Percentiles rank a stretch among this genome's conserved stretches.
Evolutionary conservation across 1,284 basidiomycete genomes (phyloP).

Genomic region (Schizopora paradoxa): DNA sequence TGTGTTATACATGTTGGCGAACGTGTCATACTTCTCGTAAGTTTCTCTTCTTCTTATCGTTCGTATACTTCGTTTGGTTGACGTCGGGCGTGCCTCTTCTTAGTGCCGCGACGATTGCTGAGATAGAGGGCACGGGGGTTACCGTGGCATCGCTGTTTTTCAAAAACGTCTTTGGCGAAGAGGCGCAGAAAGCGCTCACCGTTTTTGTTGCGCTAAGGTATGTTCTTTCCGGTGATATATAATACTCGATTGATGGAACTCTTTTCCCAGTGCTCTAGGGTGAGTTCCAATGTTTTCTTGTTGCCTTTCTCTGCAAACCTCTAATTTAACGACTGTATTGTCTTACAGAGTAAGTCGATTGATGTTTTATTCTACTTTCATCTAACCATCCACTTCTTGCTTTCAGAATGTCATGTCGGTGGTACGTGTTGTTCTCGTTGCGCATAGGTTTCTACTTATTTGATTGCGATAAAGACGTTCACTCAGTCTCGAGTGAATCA

Average conservation of each 20-base stretch:
- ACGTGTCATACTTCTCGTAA: constrained; percentile 47
- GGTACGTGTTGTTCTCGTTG: constrained; percentile 18
- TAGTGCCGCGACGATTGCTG: constrained; percentile 36
- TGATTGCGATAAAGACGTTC: constrained; percentile 32
- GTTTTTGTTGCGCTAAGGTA: constrained; percentile 50
- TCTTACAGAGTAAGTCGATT: constrained; percentile 5
- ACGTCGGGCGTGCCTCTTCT: not conserved
- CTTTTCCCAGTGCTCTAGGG: constrained; percentile 12
- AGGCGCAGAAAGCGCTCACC: constrained; percentile 42
- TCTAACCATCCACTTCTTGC: constrained; percentile 6
- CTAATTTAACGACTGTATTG: not conserved
- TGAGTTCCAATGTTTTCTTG: not conserved
- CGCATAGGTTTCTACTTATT: not conserved
- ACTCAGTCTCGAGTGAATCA: constrained; percentile 42
- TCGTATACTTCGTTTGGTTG: not conserved
- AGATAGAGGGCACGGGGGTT: constrained; percentile 41
- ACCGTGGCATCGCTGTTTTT: constrained; percentile 54
- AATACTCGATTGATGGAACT: not conserved
- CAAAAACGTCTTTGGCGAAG: constrained; percentile 44
- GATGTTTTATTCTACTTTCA: not conserved
- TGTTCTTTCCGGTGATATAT: not conserved
- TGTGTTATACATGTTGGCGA: constrained; percentile 44
- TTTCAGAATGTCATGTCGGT: constrained; percentile 33
- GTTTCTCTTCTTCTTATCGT: constrained; percentile 12
- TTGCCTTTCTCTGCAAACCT: not conserved